Conservation (phyloP, 1,139 yeast genomes). For the Geotrichum cucujoidarum region DNA sequence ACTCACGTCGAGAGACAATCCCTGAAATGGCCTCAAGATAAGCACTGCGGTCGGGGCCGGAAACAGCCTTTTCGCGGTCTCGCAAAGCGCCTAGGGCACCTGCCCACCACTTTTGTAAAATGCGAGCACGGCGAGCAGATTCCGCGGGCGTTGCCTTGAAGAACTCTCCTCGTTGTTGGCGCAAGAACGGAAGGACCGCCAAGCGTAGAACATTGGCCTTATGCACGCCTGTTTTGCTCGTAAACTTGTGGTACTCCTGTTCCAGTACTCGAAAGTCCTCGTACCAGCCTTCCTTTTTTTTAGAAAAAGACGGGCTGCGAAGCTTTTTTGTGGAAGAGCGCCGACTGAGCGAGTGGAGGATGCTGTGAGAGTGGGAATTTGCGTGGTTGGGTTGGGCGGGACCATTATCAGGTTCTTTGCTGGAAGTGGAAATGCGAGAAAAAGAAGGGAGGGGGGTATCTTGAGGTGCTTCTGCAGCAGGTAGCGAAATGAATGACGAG, state of each 20-base stretch:
- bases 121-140: conserved; percentile 28
- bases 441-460: neutral
- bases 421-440: too few relatives aligned
- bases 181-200: conserved; percentile 59
- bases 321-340: conserved; percentile 7
- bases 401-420: neutral
- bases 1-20: conserved; percentile 58
- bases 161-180: conserved; percentile 34
- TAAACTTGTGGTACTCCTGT: conserved; percentile 29
- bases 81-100: conserved; percentile 46
- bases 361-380: neutral
- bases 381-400: conserved; percentile 6
- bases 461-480: neutral
- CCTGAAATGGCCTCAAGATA: conserved; percentile 71
- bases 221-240: conserved; percentile 48
- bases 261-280: conserved; percentile 29
- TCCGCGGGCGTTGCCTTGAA: conserved; percentile 18
- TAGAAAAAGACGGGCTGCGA: conserved; percentile 3
- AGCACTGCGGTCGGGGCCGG: conserved; percentile 58
- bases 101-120: conserved; percentile 64
- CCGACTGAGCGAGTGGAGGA: neutral
- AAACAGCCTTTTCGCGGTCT: conserved; percentile 35
- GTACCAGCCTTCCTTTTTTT: conserved; percentile 9
- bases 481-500: conserved; percentile 1
- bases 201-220: conserved; percentile 66